These are phyloP conservation scores for Sparassis latifolia DNA, from an alignment of 1,284 basidiomycete genomes.

Conservation along the genomic window DNA sequence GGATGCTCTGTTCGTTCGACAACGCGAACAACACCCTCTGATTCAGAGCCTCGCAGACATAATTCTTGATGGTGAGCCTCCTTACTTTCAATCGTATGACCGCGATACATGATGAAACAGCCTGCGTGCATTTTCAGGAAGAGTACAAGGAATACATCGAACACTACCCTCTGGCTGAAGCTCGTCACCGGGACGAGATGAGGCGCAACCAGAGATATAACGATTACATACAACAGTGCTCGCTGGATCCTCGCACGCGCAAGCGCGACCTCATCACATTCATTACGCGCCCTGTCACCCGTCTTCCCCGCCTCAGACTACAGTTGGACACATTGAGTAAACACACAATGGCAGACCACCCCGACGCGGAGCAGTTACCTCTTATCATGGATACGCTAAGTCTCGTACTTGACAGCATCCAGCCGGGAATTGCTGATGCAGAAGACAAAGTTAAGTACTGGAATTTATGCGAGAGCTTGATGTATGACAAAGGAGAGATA, in stretches of 20 bases:
- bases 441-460: conserved; percentile 82
- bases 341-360: conserved; percentile 54
- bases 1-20: conserved; percentile 60
- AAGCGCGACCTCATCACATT: conserved; percentile 79
- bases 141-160: conserved; percentile 77
- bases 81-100: conserved; percentile 6
- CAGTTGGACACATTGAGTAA: conserved; percentile 67
- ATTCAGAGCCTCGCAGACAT: conserved; percentile 74
- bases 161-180: conserved; percentile 78
- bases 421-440: conserved; percentile 79
- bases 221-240: conserved; percentile 55
- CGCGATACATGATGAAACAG: conserved; percentile 5
- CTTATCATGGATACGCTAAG: conserved; percentile 56
- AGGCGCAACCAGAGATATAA: conserved; percentile 60
- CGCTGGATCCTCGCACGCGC: conserved; percentile 58
- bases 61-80: conserved; percentile 55
- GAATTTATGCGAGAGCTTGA: conserved; percentile 66
- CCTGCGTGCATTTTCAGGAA: conserved; percentile 36
- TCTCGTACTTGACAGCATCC: conserved; percentile 67
- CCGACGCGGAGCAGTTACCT: conserved; percentile 63
- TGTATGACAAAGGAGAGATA: conserved; percentile 71
- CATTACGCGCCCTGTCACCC: conserved; percentile 75
- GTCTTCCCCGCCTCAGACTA: conserved; percentile 70
- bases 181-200: conserved; percentile 67
- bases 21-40: conserved; percentile 75